phyloP scores from a whole-genome alignment of 2,329 filamentous ascomycete species.

The Cytospora leucostoma region DNA sequence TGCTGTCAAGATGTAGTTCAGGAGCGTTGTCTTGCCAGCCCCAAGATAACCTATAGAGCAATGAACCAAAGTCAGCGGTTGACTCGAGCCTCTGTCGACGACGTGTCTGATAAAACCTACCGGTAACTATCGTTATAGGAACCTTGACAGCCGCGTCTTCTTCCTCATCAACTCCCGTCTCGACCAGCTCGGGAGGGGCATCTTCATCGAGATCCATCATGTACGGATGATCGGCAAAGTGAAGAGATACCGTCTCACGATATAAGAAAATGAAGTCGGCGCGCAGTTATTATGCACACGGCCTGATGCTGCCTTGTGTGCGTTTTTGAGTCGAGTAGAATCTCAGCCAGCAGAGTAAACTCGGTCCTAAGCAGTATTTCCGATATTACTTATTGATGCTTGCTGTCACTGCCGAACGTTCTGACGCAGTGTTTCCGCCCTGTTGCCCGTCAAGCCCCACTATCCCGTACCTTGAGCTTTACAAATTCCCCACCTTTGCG shows the following conservation, averaged over 20 bases:
- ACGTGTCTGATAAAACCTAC: slow-evolving; percentile 41
- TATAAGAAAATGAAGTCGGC: not conserved
- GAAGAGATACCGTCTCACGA: no score
- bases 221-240: not conserved
- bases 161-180: slow-evolving; percentile 44
- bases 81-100: not conserved
- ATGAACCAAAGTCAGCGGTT: slow-evolving; percentile 1
- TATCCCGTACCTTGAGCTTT: not conserved
- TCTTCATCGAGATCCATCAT: slow-evolving; percentile 68
- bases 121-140: slow-evolving; percentile 83
- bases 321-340: not conserved
- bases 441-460: not conserved
- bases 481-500: not conserved
- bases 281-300: not conserved
- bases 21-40: slow-evolving; percentile 89
- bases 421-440: not conserved
- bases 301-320: not conserved
- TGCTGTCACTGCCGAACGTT: not conserved
- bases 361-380: no score
- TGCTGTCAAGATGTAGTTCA: slow-evolving; percentile 94
- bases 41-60: slow-evolving; percentile 76
- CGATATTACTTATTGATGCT: not conserved
- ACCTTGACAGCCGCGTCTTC: slow-evolving; percentile 65
- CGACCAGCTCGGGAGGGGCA: slow-evolving; percentile 64
- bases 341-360: not conserved